Conservation (phyloP, 2,329 filamentous ascomycete species). For the Phyllosticta ampelicida region DNA sequence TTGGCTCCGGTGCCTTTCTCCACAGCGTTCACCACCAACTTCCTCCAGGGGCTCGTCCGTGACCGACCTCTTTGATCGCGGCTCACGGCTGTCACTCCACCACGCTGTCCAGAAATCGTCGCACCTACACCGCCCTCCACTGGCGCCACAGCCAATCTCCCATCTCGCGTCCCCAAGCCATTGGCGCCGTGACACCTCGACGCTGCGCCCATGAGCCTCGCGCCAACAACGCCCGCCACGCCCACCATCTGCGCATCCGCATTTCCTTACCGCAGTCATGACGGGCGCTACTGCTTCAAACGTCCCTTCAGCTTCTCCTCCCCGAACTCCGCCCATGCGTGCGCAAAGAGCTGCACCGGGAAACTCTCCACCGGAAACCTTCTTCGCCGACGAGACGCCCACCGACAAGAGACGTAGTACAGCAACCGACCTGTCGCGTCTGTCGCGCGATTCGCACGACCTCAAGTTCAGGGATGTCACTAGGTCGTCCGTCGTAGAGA, state of each 20-base stretch:
- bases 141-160: not conserved
- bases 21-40: no score
- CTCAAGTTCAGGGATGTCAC: slow-evolving; percentile 70
- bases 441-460: slow-evolving; percentile 63
- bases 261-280: slow-evolving; percentile 1
- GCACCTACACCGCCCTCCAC: not conserved
- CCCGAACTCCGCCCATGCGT: not conserved
- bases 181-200: slow-evolving; percentile 4
- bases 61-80: not conserved
- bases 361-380: slow-evolving; percentile 1
- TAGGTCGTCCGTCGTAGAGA: slow-evolving; percentile 85
- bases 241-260: slow-evolving; percentile 2
- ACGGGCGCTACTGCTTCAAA: not conserved
- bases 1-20: not conserved
- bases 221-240: slow-evolving; percentile 9
- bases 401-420: slow-evolving; percentile 10
- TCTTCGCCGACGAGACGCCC: slow-evolving; percentile 12
- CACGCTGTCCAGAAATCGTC: not conserved
- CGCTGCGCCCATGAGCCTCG: slow-evolving; percentile 8
- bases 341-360: not conserved
- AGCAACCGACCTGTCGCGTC: slow-evolving; percentile 3
- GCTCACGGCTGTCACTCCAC: not conserved
- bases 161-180: not conserved
- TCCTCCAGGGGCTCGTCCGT: not conserved
- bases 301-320: not conserved